phyloP scores from a whole-genome alignment of 2,329 filamentous ascomycete genomes.

The Zymoseptoria crescenta region DNA sequence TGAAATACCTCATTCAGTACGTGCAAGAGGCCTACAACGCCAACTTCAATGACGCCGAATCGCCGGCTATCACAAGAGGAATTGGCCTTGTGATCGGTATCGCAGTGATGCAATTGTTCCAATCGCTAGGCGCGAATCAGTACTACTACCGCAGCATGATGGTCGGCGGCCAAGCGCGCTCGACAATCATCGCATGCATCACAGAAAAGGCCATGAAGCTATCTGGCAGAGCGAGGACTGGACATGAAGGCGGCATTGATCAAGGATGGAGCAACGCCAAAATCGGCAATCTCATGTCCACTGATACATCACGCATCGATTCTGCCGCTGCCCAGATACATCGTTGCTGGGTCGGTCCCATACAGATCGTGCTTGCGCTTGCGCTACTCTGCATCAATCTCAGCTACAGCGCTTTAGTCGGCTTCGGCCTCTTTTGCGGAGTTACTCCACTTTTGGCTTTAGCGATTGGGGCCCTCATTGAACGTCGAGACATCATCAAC shows the following conservation, averaged over 20 bases:
- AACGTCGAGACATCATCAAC: background rate
- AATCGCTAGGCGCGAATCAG: background rate
- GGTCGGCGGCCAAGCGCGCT: background rate
- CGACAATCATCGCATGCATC: background rate
- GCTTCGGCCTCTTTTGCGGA: background rate
- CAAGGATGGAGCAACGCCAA: background rate
- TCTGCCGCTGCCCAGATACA: background rate
- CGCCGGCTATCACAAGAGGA: background rate
- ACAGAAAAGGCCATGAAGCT: background rate
- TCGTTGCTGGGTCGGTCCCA: background rate
- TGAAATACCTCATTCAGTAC: background rate
- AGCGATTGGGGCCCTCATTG: background rate
- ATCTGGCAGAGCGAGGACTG: background rate
- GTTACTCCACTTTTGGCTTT: background rate
- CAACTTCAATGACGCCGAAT: background rate
- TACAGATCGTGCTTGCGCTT: background rate
- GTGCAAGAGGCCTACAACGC: background rate
- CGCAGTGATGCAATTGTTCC: background rate
- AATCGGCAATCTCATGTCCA: constrained; percentile 1
- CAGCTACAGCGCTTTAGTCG: background rate
- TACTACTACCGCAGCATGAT: background rate
- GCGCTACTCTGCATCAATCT: background rate
- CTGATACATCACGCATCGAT: background rate
- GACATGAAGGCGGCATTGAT: constrained; percentile 43
- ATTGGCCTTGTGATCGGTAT: background rate